Evolutionary conservation across 352 stramenopile genomes (phyloP).

Genomic region (Pythium aquatile): DNA sequence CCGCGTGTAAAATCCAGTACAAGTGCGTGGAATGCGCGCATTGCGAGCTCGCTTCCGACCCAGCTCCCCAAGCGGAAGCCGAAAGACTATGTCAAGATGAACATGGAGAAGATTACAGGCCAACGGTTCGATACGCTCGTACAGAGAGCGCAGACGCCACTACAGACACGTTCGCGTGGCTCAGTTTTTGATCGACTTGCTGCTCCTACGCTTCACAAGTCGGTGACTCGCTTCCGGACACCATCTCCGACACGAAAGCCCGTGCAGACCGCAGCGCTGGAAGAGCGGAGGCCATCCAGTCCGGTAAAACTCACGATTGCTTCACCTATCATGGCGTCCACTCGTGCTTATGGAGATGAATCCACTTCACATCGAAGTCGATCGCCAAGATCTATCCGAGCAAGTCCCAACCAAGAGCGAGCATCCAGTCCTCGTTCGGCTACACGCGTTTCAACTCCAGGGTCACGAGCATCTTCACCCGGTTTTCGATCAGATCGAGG

Average conservation of each 20-base stretch:
- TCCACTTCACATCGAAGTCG: neutral
- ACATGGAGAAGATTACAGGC: slow-evolving; percentile 53
- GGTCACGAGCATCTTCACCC: slow-evolving; percentile 19
- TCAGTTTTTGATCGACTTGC: slow-evolving; percentile 53
- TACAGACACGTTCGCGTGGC: neutral
- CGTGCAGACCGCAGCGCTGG: neutral
- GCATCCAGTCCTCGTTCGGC: neutral
- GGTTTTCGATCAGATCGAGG: slow-evolving; percentile 12
- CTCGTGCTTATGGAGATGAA: neutral
- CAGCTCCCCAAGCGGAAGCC: slow-evolving; percentile 16
- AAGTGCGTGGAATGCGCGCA: slow-evolving; percentile 11
- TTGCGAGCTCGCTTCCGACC: slow-evolving; percentile 23
- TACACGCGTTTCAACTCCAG: slow-evolving; percentile 7
- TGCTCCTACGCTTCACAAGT: slow-evolving; percentile 17
- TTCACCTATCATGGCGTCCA: neutral
- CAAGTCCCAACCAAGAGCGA: slow-evolving; percentile 7
- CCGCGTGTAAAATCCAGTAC: neutral
- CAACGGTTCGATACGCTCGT: slow-evolving; percentile 20
- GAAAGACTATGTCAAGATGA: slow-evolving; percentile 60
- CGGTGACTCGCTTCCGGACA: slow-evolving; percentile 15
- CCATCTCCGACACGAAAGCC: slow-evolving; percentile 13
- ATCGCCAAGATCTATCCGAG: neutral
- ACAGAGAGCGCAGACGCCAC: neutral
- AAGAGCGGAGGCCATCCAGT: neutral
- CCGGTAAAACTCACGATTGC: slow-evolving; percentile 7